Base-by-base conservation (phyloP, 768 basidiomycete species). In the Ramaria sp. region DNA sequence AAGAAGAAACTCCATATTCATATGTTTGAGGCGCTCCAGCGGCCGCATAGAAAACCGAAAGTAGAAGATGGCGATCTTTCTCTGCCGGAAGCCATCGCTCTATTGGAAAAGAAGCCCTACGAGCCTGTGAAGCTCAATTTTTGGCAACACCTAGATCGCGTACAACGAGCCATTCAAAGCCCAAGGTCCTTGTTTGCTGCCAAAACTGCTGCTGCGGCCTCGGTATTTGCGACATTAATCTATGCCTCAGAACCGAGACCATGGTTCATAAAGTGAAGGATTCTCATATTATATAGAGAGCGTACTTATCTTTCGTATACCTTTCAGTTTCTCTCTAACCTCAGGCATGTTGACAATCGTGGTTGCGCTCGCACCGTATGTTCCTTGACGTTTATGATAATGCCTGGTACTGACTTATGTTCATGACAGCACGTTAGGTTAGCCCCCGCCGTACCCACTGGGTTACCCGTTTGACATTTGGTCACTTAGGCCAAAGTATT, bases 311-410 rank as follows among this genome's bases (percentile, higher is more conserved):
- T 2, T 37, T 22, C 19, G 10, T 37, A 6, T 38, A 7, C 33
- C 37, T 52, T 33, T 3, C 17, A 52, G 51, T 42, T 68, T 65
- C 48, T 55, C 57, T 31, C 43, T 70, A 30, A 67, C 66, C 0
- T 59, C 61, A 4, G 66, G 67, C 10, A 54, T 69, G 22, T 58
- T 69, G 37, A 69, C 69, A 2, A 60, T 69, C 24, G 62, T 68
- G 27, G 66, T 68, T 38, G 67, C 67, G 3, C 57, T 70, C 37
- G 58, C 66, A 13, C 68, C 68, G 5, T 64, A 52, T 63, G 12
- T 57, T 66, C 3, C 62, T 62, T 63, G 60, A 45, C 22, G 34
- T 48, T 38, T 15, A 46, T 34, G 22, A 9, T 13, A 30, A 7
- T 19, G 34, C 53, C 52, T 27, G 34, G 57, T n/a, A 37, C 55